Base-by-base conservation (phyloP, 2,329 filamentous ascomycete species). In the Trichoderma atroviride region DNA sequence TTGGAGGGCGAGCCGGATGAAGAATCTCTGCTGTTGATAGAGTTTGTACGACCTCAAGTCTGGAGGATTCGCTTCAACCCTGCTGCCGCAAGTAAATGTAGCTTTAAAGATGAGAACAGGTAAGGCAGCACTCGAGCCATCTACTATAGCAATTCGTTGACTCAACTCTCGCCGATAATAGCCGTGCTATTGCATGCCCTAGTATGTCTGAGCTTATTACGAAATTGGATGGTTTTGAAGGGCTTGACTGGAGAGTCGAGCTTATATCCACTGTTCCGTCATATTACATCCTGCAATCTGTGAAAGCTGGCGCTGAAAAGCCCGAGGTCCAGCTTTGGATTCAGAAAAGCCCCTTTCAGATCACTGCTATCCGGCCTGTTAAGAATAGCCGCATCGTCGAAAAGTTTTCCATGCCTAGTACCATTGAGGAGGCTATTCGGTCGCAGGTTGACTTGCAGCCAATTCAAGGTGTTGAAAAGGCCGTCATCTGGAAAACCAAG, bases 151-250 rank as follows among this genome's bases (percentile, higher is more conserved):
- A 10, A 43, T 10, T 43, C 6, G 40, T n/a, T 43, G 40, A 43
- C 40, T n/a, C 7, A 43, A n/a, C 19, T n/a, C 2, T 19, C 40
- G 5, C 40, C 16, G 10, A 9, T 13, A 43, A 10, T 43, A 43
- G 40, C 16, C 40, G 40, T 52, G 40, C 59, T 7, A 62, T 43
- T 29, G 40, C 47, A 22, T 62, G 29, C 24, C 24, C 59, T 14
- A 62, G 24, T 22, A 62, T 62, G 59, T 43, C 59, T 4, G 22
- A 29, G 11, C 59, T 62, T 43, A 62, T 62, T 27, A n/a, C 22
- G 22, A 29, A 22, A 24, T 50, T 62, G 37, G 59, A 62, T 29
- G 31, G 31, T 0, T 43, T 62, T 47, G 59, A 62, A n/a, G 14
- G 29, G 13, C 10, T 62, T 5, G 22, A 40, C 4, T 62, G 59